Percentiles rank a stretch among this genome's conserved stretches.
Evolutionary conservation across 2,329 filamentous ascomycete species (phyloP).

Genomic region (Onygena corvina): DNA sequence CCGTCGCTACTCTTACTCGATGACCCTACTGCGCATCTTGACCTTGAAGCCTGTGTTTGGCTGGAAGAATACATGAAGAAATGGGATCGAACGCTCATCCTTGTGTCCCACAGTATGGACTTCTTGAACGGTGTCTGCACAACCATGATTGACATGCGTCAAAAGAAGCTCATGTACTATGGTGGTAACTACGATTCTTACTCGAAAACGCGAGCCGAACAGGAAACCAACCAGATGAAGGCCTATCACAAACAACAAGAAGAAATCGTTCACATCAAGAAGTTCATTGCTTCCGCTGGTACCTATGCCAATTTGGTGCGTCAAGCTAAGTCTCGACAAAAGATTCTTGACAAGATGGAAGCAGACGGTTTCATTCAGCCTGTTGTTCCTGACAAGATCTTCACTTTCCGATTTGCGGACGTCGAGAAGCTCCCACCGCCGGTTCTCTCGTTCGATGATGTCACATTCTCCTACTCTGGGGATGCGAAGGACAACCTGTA

Average conservation of each 20-base stretch:
- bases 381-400: constrained; percentile 71
- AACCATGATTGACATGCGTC: constrained; percentile 97
- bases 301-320: constrained; percentile 98
- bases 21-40: constrained; percentile 97
- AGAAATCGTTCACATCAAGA: constrained; percentile 98
- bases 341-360: constrained; percentile 99
- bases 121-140: constrained; percentile 98
- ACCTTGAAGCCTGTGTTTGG: constrained; percentile 99
- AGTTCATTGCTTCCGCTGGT: constrained; percentile 99
- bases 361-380: constrained; percentile 96
- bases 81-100: constrained; percentile 92
- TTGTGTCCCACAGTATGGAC: constrained; percentile 96
- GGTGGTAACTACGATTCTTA: constrained; percentile 99
- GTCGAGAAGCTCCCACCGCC: constrained; percentile 98
- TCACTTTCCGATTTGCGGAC: constrained; percentile 96
- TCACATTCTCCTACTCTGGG: constrained; percentile 96
- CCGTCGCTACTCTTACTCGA: constrained; percentile 90
- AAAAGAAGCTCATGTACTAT: constrained; percentile 83
- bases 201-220: constrained; percentile 82
- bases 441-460: constrained; percentile 89
- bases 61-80: constrained; percentile 99
- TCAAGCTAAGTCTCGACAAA: constrained; percentile 97
- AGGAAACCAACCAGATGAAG: constrained; percentile 98
- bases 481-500: constrained; percentile 83
- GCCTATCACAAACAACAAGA: constrained; percentile 98